Percentiles rank a stretch among this genome's conserved stretches.
Evolutionary conservation across 805 yeast genomes (phyloP).

Genomic region (Candida nemodendra): DNA sequence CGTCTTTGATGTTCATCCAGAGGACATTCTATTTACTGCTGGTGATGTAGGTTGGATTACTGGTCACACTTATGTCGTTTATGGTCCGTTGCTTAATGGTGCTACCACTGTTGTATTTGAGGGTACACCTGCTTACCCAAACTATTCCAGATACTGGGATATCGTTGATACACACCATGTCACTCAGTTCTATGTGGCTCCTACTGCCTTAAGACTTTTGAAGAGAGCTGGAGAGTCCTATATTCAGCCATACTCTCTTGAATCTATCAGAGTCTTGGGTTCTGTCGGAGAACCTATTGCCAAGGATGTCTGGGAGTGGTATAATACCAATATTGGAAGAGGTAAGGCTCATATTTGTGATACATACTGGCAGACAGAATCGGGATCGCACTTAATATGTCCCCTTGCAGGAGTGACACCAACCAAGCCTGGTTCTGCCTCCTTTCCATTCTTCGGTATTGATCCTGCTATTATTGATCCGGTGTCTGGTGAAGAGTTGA

Average conservation of each 20-base stretch:
- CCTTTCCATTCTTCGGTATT: slow-evolving; percentile 82
- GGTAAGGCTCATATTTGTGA: slow-evolving; percentile 71
- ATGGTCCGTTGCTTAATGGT: slow-evolving; percentile 77
- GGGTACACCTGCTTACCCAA: slow-evolving; percentile 86
- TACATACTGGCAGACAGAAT: slow-evolving; percentile 89
- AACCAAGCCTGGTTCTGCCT: slow-evolving; percentile 83
- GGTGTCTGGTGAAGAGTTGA: slow-evolving; percentile 64
- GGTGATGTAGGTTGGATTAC: slow-evolving; percentile 99
- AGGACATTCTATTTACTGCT: slow-evolving; percentile 90
- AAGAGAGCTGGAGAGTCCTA: slow-evolving; percentile 70
- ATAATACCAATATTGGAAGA: slow-evolving; percentile 68
- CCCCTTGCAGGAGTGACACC: slow-evolving; percentile 78
- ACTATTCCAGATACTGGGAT: slow-evolving; percentile 77
- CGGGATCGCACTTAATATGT: slow-evolving; percentile 76
- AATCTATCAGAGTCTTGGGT: slow-evolving; percentile 67
- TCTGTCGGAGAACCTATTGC: slow-evolving; percentile 88
- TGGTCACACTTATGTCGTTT: slow-evolving; percentile 85
- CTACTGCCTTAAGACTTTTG: slow-evolving; percentile 75
- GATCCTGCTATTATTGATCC: slow-evolving; percentile 74
- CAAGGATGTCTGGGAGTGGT: slow-evolving; percentile 88
- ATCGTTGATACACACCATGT: slow-evolving; percentile 69
- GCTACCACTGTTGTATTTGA: slow-evolving; percentile 79
- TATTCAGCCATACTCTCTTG: slow-evolving; percentile 59
- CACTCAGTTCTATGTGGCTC: slow-evolving; percentile 81
- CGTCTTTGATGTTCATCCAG: slow-evolving; percentile 88